Percentiles rank a stretch among this genome's conserved stretches.
phyloP scores from a whole-genome alignment of 306 rosid species.

The Rubus idaeus region DNA sequence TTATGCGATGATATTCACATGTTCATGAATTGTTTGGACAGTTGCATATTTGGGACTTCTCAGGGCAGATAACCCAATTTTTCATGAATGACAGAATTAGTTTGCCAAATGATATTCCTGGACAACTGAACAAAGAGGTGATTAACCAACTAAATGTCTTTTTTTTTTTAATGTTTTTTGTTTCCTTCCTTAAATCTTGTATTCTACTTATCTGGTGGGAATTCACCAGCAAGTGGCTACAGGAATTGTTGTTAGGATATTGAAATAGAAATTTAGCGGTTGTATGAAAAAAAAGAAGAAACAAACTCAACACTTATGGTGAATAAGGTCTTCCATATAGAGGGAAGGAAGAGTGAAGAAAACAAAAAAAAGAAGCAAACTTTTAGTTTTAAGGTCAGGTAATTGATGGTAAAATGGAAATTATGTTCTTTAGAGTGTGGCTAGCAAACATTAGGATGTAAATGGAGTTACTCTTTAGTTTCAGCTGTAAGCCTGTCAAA shows the following conservation, averaged over 20 bases:
- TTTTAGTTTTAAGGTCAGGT: background rate
- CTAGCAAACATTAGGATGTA: background rate
- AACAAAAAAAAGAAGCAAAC: background rate
- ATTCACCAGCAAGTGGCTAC: background rate
- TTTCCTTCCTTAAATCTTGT: background rate
- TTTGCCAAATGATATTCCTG: slow-evolving; percentile 42
- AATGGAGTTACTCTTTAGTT: background rate
- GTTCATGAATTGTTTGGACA: slow-evolving; percentile 43
- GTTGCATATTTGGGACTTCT: slow-evolving; percentile 94
- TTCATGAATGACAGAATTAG: slow-evolving; percentile 45
- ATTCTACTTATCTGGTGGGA: background rate
- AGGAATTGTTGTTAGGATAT: background rate
- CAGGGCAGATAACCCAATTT: slow-evolving; percentile 74
- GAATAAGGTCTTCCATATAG: background rate
- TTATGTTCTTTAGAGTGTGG: background rate
- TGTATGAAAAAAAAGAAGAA: background rate
- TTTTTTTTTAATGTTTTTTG: background rate
- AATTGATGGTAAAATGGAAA: background rate
- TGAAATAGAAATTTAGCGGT: background rate
- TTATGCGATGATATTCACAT: slow-evolving; percentile 29
- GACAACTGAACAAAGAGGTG: slow-evolving; percentile 62
- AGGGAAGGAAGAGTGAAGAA: background rate
- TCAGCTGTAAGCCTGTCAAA: background rate
- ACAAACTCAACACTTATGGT: background rate
- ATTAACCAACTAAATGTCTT: slow-evolving; percentile 12